Conservation (phyloP, 306 rosid genomes). For the Dicorynia guianensis region DNA sequence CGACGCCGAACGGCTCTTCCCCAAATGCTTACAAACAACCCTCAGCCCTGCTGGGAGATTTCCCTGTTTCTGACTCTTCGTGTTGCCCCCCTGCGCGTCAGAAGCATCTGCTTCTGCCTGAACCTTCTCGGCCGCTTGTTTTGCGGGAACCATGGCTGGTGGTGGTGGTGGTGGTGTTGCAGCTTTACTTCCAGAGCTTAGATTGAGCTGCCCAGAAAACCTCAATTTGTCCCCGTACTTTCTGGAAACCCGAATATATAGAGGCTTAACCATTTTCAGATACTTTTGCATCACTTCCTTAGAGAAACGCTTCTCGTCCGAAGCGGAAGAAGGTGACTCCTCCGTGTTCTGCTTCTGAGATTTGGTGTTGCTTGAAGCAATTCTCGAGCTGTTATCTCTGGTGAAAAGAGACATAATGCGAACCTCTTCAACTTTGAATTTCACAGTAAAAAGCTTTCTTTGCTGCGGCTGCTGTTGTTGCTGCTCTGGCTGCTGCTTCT, state of each 20-base stretch:
- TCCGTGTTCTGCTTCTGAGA: conserved; percentile 50
- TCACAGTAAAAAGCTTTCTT: conserved; percentile 71
- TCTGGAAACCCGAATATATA: conserved; percentile 78
- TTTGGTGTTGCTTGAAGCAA: conserved; percentile 43
- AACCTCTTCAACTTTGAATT: conserved; percentile 85
- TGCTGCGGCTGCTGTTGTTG: conserved; percentile 18
- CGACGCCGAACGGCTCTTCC: conserved; percentile 95
- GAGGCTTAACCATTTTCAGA: conserved; percentile 87
- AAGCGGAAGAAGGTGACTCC: conserved; percentile 38
- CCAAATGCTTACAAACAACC: conserved; percentile 90
- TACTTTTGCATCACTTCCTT: conserved; percentile 89
- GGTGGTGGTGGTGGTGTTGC: neutral
- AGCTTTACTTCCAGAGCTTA: conserved; percentile 33
- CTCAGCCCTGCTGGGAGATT: conserved; percentile 73
- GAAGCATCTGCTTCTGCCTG: conserved; percentile 38
- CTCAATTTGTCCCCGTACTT: conserved; percentile 73
- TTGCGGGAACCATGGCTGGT: conserved; percentile 5
- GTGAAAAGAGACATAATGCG: conserved; percentile 84
- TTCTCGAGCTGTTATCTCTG: conserved; percentile 76
- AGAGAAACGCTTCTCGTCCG: conserved; percentile 80
- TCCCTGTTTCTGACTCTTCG: conserved; percentile 56
- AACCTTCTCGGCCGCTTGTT: conserved; percentile 43
- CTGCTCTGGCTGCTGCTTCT: conserved; percentile 14
- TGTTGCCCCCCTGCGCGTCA: conserved; percentile 35
- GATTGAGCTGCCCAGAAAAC: conserved; percentile 61